Conservation (phyloP, 2,329 filamentous ascomycete genomes). For the Hymenoscyphus repandus region DNA sequence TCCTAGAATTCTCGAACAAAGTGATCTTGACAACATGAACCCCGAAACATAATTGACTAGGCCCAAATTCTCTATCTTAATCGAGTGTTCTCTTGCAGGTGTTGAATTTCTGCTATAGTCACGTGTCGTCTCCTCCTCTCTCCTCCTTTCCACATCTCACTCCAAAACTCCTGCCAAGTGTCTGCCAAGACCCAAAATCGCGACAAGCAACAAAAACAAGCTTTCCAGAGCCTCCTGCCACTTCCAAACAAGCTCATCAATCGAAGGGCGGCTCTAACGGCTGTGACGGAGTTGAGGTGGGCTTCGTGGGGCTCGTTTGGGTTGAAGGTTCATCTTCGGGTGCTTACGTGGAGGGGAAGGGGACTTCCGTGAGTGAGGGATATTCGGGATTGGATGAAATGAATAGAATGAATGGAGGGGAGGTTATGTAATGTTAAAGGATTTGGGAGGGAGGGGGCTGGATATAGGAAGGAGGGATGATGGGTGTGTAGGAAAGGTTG, state of each 20-base stretch:
- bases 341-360: neutral
- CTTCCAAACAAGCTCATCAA: neutral
- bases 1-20: no score
- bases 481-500: neutral
- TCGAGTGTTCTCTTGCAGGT: no score
- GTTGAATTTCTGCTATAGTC: neutral
- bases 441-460: neutral
- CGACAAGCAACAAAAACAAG: slow-evolving; percentile 14
- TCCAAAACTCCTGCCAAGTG: neutral
- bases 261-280: neutral
- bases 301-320: slow-evolving; percentile 5
- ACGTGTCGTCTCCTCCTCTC: neutral
- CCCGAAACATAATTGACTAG: no score
- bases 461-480: neutral
- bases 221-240: neutral
- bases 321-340: neutral
- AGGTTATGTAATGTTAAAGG: no score
- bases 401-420: neutral
- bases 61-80: no score
- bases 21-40: no score
- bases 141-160: neutral
- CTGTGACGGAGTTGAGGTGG: no score
- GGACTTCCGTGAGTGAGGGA: neutral
- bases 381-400: neutral
- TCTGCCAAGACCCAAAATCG: slow-evolving; percentile 15